Conservation (phyloP, 2,329 filamentous ascomycete species). For the Fusarium vanettenii region DNA sequence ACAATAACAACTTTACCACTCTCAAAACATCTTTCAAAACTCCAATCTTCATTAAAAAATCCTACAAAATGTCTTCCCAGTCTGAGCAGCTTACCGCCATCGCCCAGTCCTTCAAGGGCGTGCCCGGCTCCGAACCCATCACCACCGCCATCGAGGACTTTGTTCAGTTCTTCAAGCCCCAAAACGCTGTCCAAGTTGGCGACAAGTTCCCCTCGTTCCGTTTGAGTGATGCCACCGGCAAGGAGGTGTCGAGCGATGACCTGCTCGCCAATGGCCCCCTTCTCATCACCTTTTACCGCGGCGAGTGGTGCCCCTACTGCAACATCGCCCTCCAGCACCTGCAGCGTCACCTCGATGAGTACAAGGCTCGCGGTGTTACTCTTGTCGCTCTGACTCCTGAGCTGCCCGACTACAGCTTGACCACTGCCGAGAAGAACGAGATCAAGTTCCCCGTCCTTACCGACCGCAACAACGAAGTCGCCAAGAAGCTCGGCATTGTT, state of each 20-base stretch:
- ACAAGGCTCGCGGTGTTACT: slow-evolving; percentile 52
- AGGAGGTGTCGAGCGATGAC: slow-evolving; percentile 45
- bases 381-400: slow-evolving; percentile 57
- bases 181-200: slow-evolving; percentile 47
- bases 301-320: slow-evolving; percentile 60
- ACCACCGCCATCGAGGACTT: slow-evolving; percentile 10
- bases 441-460: slow-evolving; percentile 55
- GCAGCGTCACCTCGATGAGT: slow-evolving; percentile 50
- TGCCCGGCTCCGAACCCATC: not conserved
- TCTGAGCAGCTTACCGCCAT: slow-evolving; percentile 8
- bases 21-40: not conserved
- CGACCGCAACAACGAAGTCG: slow-evolving; percentile 51
- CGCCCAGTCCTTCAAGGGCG: slow-evolving; percentile 5
- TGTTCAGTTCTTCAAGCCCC: slow-evolving; percentile 37
- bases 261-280: slow-evolving; percentile 49
- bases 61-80: slow-evolving; percentile 1
- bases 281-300: slow-evolving; percentile 60
- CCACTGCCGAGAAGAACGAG: slow-evolving; percentile 53
- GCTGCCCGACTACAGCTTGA: slow-evolving; percentile 52
- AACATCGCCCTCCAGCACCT: slow-evolving; percentile 53
- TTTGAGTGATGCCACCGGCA: slow-evolving; percentile 49
- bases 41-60: not conserved
- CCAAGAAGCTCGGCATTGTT: slow-evolving; percentile 51
- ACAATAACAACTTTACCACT: not conserved
- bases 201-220: slow-evolving; percentile 49